Evolutionary conservation across 2,329 filamentous ascomycete genomes (phyloP).

Genomic region (Aspergillus melleus): DNA sequence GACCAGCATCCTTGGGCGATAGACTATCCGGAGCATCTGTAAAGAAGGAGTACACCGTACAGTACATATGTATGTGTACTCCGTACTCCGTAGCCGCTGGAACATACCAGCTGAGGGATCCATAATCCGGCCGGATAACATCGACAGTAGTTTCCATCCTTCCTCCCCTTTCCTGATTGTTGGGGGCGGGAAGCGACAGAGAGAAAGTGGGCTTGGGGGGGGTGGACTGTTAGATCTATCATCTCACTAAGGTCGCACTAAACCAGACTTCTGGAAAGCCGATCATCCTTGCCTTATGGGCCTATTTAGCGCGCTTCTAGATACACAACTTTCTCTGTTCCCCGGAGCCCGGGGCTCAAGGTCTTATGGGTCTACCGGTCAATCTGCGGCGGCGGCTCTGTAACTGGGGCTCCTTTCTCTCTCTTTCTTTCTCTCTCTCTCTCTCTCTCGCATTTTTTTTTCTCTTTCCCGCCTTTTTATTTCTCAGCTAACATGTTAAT

Average conservation of each 20-base stretch:
- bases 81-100: too few species aligned
- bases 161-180: constrained; percentile 11
- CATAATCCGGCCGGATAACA: constrained; percentile 12
- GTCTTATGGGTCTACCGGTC: constrained; percentile 30
- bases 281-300: constrained; percentile 36
- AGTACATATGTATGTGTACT: too few species aligned
- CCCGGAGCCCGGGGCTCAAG: constrained; percentile 36
- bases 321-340: constrained; percentile 30
- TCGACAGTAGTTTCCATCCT: constrained; percentile 18
- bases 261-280: constrained; percentile 36
- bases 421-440: constrained; percentile 10
- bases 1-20: not conserved
- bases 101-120: not conserved
- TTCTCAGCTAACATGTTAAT: constrained; percentile 5
- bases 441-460: constrained; percentile 11
- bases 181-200: constrained; percentile 20
- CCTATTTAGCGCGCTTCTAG: constrained; percentile 32
- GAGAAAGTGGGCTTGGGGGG: constrained; percentile 12
- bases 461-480: constrained; percentile 21
- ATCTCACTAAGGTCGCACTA: constrained; percentile 37
- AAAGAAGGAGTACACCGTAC: too few species aligned
- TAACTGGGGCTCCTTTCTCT: constrained; percentile 16
- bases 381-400: constrained; percentile 25
- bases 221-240: constrained; percentile 36
- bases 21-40: too few species aligned